A percentile compares a stretch with the other conserved stretches of the same genome.
These are phyloP conservation scores for Ampelocalamus luodianensis DNA, from an alignment of 176 grass and related monocot genomes.

Conservation along the genomic window DNA sequence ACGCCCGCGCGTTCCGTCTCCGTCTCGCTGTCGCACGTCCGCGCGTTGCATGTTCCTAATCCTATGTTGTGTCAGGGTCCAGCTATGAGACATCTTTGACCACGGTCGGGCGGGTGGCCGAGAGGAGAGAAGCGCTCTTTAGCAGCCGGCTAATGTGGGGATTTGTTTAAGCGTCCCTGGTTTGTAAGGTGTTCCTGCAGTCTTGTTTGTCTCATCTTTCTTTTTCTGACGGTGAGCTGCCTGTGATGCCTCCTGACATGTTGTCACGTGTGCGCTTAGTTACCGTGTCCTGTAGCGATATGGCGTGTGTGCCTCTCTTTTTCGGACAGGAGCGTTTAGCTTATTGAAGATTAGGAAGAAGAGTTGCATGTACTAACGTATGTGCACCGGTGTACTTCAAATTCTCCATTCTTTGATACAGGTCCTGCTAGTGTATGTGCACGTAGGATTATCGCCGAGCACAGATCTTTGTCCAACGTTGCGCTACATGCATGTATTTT, in stretches of 20 bases:
- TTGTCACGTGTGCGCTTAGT: neutral
- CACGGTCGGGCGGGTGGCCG: no score
- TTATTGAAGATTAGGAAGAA: no score
- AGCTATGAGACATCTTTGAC: neutral
- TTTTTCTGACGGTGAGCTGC: neutral
- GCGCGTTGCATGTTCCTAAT: constrained; percentile 8
- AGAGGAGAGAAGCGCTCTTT: no score
- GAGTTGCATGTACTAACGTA: no score
- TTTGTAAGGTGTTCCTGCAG: neutral
- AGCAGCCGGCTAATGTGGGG: neutral
- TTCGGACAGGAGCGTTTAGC: neutral
- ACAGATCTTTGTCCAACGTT: no score
- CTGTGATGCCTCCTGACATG: neutral
- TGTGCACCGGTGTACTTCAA: no score
- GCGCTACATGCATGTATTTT: no score
- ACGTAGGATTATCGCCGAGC: no score
- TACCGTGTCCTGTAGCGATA: neutral
- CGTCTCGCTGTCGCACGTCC: constrained; percentile 3
- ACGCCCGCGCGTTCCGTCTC: no score
- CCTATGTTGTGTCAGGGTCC: neutral
- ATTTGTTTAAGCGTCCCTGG: neutral
- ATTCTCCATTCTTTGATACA: no score
- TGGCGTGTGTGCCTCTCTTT: neutral
- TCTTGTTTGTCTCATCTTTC: neutral
- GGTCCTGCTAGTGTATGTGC: no score